phyloP scores from a whole-genome alignment of 768 basidiomycete species.

The Daedaleopsis nitida region DNA sequence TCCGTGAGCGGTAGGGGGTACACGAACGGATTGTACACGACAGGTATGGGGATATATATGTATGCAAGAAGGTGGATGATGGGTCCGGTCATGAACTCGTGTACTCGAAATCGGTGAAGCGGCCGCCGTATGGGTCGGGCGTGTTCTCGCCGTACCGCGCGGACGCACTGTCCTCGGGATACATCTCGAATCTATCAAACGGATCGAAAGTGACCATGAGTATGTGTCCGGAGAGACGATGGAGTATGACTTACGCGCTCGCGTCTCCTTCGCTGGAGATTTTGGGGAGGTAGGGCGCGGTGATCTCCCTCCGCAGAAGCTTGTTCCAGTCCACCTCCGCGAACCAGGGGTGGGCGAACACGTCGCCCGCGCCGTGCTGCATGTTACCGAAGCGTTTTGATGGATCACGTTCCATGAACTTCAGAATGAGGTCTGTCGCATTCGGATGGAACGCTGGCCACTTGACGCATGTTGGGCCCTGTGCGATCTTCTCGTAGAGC shows the following conservation, averaged over 20 bases:
- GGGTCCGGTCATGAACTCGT: constrained; percentile 32
- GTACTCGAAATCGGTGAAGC: constrained; percentile 84
- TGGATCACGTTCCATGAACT: constrained; percentile 88
- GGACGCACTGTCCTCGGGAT: constrained; percentile 73
- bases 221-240: background rate
- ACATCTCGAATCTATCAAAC: constrained; percentile 64
- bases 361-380: constrained; percentile 84
- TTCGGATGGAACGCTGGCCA: constrained; percentile 80
- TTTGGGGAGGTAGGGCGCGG: constrained; percentile 92
- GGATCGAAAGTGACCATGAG: background rate
- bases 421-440: constrained; percentile 87
- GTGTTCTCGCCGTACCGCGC: constrained; percentile 59
- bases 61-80: background rate
- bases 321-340: constrained; percentile 90
- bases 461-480: constrained; percentile 70
- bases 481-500: constrained; percentile 90
- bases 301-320: constrained; percentile 81
- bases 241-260: constrained; percentile 67
- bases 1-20: background rate
- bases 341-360: constrained; percentile 94
- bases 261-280: constrained; percentile 94
- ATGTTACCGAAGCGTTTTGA: constrained; percentile 90
- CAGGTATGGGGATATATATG: background rate
- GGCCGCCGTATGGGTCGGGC: constrained; percentile 61
- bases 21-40: background rate